Evolutionary conservation across 2,329 filamentous ascomycete genomes (phyloP).

Genomic region (Scytalidium sp.): DNA sequence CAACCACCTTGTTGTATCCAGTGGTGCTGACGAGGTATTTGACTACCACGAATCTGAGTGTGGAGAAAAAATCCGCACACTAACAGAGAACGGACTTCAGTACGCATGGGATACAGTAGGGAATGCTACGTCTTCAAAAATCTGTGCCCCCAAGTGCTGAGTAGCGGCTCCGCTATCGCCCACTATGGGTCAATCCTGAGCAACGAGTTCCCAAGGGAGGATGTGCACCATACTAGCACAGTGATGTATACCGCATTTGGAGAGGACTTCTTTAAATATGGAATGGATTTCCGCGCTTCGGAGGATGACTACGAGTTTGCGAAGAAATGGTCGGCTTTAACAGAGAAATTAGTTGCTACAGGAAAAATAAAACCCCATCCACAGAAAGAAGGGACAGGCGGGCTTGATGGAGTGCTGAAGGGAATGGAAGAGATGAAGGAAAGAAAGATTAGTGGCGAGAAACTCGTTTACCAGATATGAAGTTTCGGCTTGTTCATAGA

Average conservation of each 20-base stretch:
- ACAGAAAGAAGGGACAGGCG: conserved; percentile 4
- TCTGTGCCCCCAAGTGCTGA: conserved; percentile 9
- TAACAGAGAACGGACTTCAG: conserved; percentile 39
- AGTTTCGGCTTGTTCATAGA: no score
- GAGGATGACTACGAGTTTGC: conserved; percentile 14
- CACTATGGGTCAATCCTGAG: conserved; percentile 5
- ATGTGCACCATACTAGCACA: conserved; percentile 3
- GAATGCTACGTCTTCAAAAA: background rate
- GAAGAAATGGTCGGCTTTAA: conserved; percentile 7
- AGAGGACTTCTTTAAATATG: conserved; percentile 2
- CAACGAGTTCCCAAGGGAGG: conserved; percentile 5
- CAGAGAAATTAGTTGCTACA: conserved; percentile 12
- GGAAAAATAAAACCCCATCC: conserved; percentile 13
- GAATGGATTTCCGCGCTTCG: conserved; percentile 4
- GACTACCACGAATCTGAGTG: conserved; percentile 30
- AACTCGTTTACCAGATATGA: background rate
- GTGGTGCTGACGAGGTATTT: conserved; percentile 37
- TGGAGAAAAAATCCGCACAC: conserved; percentile 39
- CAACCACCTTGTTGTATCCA: conserved; percentile 32
- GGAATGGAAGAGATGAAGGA: background rate
- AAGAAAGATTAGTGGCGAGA: background rate
- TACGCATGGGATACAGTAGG: conserved; percentile 44
- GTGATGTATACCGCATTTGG: conserved; percentile 13
- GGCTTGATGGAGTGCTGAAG: conserved; percentile 14
- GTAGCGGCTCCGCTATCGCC: background rate